A percentile compares a stretch with the other conserved stretches of the same genome.
phyloP scores from a whole-genome alignment of 1,139 yeast species.

The Candida labiduridarum region DNA sequence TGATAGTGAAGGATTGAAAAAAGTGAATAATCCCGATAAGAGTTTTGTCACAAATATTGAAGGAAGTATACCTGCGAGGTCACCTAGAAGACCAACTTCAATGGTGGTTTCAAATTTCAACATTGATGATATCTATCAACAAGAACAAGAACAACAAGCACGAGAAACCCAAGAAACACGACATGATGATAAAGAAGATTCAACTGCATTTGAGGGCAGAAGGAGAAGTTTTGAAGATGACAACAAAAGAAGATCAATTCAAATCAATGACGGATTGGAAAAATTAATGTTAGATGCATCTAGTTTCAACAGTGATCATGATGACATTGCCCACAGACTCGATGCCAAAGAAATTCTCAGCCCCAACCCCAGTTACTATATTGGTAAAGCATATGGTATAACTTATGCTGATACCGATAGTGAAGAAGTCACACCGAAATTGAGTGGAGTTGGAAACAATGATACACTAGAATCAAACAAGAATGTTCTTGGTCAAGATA shows the following conservation, averaged over 20 bases:
- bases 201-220: background rate
- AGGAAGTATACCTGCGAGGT: constrained; percentile 45
- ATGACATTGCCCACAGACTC: background rate
- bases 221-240: constrained; percentile 10
- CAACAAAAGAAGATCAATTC: constrained; percentile 20
- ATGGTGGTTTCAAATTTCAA: constrained; percentile 20
- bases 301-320: background rate
- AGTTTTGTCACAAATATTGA: constrained; percentile 41
- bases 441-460: background rate
- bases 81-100: constrained; percentile 43
- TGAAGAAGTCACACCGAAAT: constrained; percentile 5
- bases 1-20: background rate
- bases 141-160: background rate
- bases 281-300: constrained; percentile 42
- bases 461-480: background rate
- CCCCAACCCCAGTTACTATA: background rate
- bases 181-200: background rate
- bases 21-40: constrained; percentile 27
- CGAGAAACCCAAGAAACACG: background rate
- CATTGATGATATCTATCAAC: background rate
- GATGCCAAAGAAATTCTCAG: background rate
- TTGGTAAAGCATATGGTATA: constrained; percentile 1
- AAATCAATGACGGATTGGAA: constrained; percentile 43
- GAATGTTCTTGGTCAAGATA: too few species aligned
- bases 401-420: background rate